Conservation (phyloP, 805 yeast genomes). For the Sungouiozyma ichnusensis region DNA sequence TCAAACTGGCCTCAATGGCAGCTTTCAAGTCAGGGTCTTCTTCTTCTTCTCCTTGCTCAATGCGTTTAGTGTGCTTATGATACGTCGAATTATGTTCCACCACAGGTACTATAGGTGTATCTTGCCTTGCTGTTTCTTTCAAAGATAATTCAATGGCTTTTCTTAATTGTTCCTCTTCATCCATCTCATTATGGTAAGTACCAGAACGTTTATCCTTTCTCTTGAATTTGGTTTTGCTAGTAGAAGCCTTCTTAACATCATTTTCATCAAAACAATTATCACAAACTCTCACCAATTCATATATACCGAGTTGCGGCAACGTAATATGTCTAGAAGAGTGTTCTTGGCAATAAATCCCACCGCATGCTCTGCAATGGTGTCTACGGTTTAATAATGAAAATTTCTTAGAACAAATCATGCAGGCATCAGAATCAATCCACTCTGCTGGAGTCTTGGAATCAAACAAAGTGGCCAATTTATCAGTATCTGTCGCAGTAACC, state of each 20-base stretch:
- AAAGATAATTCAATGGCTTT: slow-evolving; percentile 73
- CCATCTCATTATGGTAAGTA: slow-evolving; percentile 32
- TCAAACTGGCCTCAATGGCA: slow-evolving; percentile 85
- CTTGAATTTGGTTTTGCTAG: slow-evolving; percentile 9
- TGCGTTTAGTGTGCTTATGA: slow-evolving; percentile 30
- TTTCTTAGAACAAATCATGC: slow-evolving; percentile 81
- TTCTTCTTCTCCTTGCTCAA: slow-evolving; percentile 65
- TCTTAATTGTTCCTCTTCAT: slow-evolving; percentile 67
- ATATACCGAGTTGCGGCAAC: slow-evolving; percentile 75
- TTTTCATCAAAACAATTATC: slow-evolving; percentile 73
- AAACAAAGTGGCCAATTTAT: slow-evolving; percentile 38
- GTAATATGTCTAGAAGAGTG: slow-evolving; percentile 70
- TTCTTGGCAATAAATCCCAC: slow-evolving; percentile 81
- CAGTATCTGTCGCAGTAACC: slow-evolving; percentile 4
- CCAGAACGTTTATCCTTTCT: slow-evolving; percentile 19
- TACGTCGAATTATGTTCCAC: slow-evolving; percentile 5
- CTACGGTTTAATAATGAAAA: slow-evolving; percentile 80
- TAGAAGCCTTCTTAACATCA: slow-evolving; percentile 28
- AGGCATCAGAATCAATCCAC: slow-evolving; percentile 91
- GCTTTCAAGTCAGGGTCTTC: slow-evolving; percentile 85
- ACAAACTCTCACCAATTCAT: slow-evolving; percentile 86
- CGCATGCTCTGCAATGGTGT: slow-evolving; percentile 96
- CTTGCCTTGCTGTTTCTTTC: slow-evolving; percentile 33
- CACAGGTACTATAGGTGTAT: slow-evolving; percentile 24
- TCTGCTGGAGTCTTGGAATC: slow-evolving; percentile 94